Percentiles rank a stretch among this genome's conserved stretches.
phyloP scores from a whole-genome alignment of 2,329 filamentous ascomycete species.

The Neopestalotiopsis sp. region DNA sequence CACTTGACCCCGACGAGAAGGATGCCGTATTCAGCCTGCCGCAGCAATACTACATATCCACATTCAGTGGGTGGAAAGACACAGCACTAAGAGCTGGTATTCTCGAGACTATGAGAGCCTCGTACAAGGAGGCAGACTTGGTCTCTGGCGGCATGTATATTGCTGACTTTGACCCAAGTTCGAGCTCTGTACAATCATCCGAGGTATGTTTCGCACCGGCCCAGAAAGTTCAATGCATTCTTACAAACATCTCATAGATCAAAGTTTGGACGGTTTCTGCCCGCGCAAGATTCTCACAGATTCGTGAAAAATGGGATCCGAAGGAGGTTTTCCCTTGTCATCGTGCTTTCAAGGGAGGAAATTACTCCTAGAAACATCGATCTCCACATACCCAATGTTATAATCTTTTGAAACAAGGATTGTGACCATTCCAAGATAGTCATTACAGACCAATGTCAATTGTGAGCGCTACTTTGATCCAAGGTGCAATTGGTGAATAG shows the following conservation, averaged over 20 bases:
- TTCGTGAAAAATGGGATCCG: slow-evolving; percentile 1
- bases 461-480: too few species aligned
- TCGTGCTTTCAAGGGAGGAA: neutral
- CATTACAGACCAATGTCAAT: too few species aligned
- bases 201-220: neutral
- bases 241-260: neutral
- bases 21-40: slow-evolving; percentile 11
- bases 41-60: slow-evolving; percentile 17
- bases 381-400: neutral
- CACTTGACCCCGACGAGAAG: neutral
- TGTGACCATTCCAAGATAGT: neutral
- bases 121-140: neutral
- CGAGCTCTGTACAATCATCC: neutral
- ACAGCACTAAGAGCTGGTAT: neutral
- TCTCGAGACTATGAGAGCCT: neutral
- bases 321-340: neutral
- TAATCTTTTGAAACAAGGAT: neutral
- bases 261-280: slow-evolving; percentile 6
- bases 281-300: neutral
- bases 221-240: neutral
- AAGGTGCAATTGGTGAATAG: too few species aligned
- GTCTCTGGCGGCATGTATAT: neutral
- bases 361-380: neutral
- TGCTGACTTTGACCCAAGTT: neutral
- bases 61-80: slow-evolving; percentile 15